A percentile compares a stretch with the other conserved stretches of the same genome.
Conservation (phyloP, 345 rosid species). For the Eutrema yunnanense region DNA sequence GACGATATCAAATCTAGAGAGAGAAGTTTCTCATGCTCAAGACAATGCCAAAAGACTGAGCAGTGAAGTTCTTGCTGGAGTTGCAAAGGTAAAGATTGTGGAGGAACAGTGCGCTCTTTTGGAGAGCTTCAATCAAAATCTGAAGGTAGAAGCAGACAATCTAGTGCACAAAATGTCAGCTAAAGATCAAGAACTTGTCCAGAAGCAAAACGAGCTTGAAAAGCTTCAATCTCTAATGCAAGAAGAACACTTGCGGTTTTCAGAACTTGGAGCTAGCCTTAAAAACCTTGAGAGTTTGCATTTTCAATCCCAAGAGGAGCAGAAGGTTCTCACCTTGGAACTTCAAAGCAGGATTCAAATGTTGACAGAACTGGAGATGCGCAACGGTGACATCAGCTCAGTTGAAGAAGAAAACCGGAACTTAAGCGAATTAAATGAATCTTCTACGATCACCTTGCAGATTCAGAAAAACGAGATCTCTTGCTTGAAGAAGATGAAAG, state of each 20-base stretch:
- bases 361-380: slow-evolving; percentile 47
- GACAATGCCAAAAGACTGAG: slow-evolving; percentile 53
- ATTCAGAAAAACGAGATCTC: slow-evolving; percentile 47
- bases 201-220: slow-evolving; percentile 62
- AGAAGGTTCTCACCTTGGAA: slow-evolving; percentile 56
- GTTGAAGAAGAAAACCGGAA: slow-evolving; percentile 42
- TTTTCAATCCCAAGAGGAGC: slow-evolving; percentile 59
- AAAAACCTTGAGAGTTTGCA: slow-evolving; percentile 45
- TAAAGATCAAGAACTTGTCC: slow-evolving; percentile 68
- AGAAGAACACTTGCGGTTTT: slow-evolving; percentile 53
- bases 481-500: slow-evolving; percentile 60
- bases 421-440: slow-evolving; percentile 41
- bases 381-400: slow-evolving; percentile 33
- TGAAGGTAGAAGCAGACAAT: slow-evolving; percentile 57
- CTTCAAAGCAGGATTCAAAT: slow-evolving; percentile 51
- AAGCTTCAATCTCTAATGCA: slow-evolving; percentile 47
- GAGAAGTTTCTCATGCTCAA: slow-evolving; percentile 46
- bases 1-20: slow-evolving; percentile 54
- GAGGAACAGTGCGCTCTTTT: slow-evolving; percentile 52
- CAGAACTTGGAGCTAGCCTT: slow-evolving; percentile 52
- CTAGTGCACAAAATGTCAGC: slow-evolving; percentile 42
- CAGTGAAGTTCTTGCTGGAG: slow-evolving; percentile 51
- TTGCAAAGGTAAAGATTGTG: slow-evolving; percentile 48
- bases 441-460: slow-evolving; percentile 40
- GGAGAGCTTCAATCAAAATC: slow-evolving; percentile 55